Conservation (phyloP, 805 yeast genomes). For the Ogataea corticis region DNA sequence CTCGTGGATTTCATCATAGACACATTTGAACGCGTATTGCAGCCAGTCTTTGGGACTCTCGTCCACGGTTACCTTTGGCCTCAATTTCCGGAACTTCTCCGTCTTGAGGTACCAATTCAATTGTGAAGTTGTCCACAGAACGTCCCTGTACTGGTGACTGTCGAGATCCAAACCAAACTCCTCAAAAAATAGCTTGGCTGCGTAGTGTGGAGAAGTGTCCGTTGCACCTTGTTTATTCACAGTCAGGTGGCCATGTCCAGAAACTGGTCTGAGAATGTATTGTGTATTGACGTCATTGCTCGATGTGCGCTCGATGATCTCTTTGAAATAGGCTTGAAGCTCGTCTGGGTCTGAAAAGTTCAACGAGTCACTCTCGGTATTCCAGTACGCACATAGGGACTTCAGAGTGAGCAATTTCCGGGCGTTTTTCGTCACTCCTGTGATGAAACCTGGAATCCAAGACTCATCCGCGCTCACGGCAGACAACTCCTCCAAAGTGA, state of each 20-base stretch:
- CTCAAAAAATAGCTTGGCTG: constrained; percentile 76
- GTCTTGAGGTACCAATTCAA: constrained; percentile 79
- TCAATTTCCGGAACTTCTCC: constrained; percentile 65
- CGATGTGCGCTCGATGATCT: constrained; percentile 39
- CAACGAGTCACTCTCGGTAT: constrained; percentile 60
- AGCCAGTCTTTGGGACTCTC: constrained; percentile 85
- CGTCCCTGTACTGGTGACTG: constrained; percentile 79
- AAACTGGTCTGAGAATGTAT: constrained; percentile 78
- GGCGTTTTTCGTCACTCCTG: constrained; percentile 64
- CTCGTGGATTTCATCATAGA: constrained; percentile 78
- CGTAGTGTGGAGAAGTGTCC: constrained; percentile 63
- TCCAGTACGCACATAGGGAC: constrained; percentile 80
- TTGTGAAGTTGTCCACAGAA: constrained; percentile 77
- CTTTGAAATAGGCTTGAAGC: constrained; percentile 49
- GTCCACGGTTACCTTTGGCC: constrained; percentile 56
- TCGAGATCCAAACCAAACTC: constrained; percentile 88
- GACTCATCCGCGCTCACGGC: constrained; percentile 85
- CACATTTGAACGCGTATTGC: constrained; percentile 73
- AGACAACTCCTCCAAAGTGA: constrained; percentile 80
- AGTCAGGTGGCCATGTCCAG: constrained; percentile 81
- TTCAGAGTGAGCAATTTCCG: constrained; percentile 76
- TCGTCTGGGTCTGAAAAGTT: constrained; percentile 48
- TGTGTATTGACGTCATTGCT: constrained; percentile 39
- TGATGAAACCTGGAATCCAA: constrained; percentile 85
- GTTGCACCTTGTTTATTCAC: constrained; percentile 79